phyloP scores from a whole-genome alignment of 2,329 filamentous ascomycete genomes.

The Endoconidiophora laricicola region DNA sequence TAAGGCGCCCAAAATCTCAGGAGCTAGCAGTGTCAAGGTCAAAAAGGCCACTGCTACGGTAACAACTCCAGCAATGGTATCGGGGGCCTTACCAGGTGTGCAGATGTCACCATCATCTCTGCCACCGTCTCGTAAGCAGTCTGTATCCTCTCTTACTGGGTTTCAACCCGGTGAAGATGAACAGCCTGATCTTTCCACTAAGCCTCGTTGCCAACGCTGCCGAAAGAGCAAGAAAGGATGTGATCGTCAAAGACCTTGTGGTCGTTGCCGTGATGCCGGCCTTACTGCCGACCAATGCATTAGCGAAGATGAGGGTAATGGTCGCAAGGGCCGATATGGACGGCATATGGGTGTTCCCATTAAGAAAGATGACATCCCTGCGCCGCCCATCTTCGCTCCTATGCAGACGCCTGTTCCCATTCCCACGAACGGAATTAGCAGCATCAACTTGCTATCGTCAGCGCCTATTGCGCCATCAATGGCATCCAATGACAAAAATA shows the following conservation, averaged over 20 bases:
- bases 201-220: constrained; percentile 93
- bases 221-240: constrained; percentile 99
- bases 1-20: constrained; percentile 29
- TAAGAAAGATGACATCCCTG: constrained; percentile 35
- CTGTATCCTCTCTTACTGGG: constrained; percentile 42
- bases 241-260: constrained; percentile 87
- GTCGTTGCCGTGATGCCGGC: constrained; percentile 87
- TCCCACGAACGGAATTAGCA: constrained; percentile 8
- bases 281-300: constrained; percentile 87
- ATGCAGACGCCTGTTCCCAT: constrained; percentile 11
- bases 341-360: constrained; percentile 53
- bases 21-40: constrained; percentile 19
- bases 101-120: constrained; percentile 48
- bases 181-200: constrained; percentile 79
- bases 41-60: constrained; percentile 31
- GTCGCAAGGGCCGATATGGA: constrained; percentile 82
- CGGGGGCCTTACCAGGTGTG: constrained; percentile 18
- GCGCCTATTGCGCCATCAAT: constrained; percentile 25
- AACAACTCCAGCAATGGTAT: constrained; percentile 18
- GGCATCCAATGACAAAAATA: constrained; percentile 34
- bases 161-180: constrained; percentile 57
- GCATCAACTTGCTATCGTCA: constrained; percentile 24
- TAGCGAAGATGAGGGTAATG: constrained; percentile 95
- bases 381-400: constrained; percentile 20
- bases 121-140: constrained; percentile 60